Evolutionary conservation across 1,284 basidiomycete genomes (phyloP).

Genomic region (Xanthoconium separans): DNA sequence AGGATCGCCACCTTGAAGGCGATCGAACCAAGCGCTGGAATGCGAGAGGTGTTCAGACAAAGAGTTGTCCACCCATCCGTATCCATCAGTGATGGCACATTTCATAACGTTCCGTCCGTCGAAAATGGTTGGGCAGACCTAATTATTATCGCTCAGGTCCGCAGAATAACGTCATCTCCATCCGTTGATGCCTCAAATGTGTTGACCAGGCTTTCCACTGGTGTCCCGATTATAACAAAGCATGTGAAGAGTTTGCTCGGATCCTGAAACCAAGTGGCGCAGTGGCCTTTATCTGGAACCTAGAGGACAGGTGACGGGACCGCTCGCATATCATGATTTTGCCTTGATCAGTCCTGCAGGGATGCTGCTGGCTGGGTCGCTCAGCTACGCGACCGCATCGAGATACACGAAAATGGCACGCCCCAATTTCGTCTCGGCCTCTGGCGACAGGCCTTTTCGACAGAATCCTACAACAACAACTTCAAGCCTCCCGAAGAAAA

Average conservation of each 20-base stretch:
- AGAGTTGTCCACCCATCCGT: constrained; percentile 52
- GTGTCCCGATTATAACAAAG: constrained; percentile 71
- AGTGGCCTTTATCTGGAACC: constrained; percentile 74
- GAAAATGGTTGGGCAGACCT: constrained; percentile 71
- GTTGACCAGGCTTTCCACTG: constrained; percentile 71
- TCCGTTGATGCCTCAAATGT: not conserved
- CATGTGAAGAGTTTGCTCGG: constrained; percentile 65
- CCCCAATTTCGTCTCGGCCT: constrained; percentile 73
- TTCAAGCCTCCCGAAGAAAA: constrained; percentile 59
- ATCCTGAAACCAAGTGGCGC: constrained; percentile 67
- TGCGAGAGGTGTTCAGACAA: constrained; percentile 61
- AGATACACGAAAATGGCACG: constrained; percentile 61
- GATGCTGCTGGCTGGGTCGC: constrained; percentile 66
- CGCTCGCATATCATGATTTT: too few species aligned
- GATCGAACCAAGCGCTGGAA: constrained; percentile 72
- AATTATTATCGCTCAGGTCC: constrained; percentile 71
- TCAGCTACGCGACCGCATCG: constrained; percentile 61
- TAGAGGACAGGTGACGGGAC: constrained; percentile 61
- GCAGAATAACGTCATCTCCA: not conserved
- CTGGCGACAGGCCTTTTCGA: constrained; percentile 66
- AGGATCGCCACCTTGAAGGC: constrained; percentile 55
- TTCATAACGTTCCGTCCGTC: constrained; percentile 53
- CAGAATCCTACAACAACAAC: constrained; percentile 47
- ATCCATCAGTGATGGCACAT: constrained; percentile 58
- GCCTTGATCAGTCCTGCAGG: constrained; percentile 34